Conservation (phyloP, 495 filamentous ascomycete species). For the Hapsidospora chrysogenum region DNA sequence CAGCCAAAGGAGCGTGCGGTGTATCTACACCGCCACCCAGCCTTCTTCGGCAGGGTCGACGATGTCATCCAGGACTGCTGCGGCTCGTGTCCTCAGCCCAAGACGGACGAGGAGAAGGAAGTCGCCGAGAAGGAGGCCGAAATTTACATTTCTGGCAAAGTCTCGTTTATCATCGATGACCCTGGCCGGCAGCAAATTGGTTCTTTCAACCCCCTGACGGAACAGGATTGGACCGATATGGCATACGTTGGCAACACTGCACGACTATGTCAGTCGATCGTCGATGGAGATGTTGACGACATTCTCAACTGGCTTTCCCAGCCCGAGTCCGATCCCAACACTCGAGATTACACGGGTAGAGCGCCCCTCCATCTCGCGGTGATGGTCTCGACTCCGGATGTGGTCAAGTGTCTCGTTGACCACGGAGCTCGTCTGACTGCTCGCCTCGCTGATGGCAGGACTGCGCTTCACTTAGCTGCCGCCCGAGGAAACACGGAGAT, state of each 20-base stretch:
- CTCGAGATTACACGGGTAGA: slow-evolving; percentile 61
- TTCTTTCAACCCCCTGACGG: slow-evolving; percentile 63
- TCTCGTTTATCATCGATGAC: slow-evolving; percentile 60
- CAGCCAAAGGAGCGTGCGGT: slow-evolving; percentile 49
- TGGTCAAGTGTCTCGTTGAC: slow-evolving; percentile 57
- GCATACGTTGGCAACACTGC: slow-evolving; percentile 60
- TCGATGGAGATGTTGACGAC: slow-evolving; percentile 45
- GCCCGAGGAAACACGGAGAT: slow-evolving; percentile 50
- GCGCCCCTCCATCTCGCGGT: slow-evolving; percentile 64
- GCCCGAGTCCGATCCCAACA: slow-evolving; percentile 42
- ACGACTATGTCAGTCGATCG: slow-evolving; percentile 57
- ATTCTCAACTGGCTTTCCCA: slow-evolving; percentile 52
- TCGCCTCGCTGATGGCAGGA: slow-evolving; percentile 59
- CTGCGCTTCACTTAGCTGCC: slow-evolving; percentile 64
- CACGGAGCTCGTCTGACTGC: slow-evolving; percentile 53
- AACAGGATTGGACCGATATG: slow-evolving; percentile 69
- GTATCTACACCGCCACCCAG: slow-evolving; percentile 64
- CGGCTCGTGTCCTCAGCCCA: slow-evolving; percentile 51
- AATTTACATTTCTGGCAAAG: slow-evolving; percentile 50
- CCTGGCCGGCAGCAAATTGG: slow-evolving; percentile 55
- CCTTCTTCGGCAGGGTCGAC: slow-evolving; percentile 47
- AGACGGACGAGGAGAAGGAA: slow-evolving; percentile 51
- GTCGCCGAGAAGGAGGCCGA: slow-evolving; percentile 52
- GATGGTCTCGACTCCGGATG: slow-evolving; percentile 44
- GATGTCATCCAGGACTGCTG: slow-evolving; percentile 68